These are phyloP conservation scores for Cercospora citrullina DNA, from an alignment of 2,329 filamentous ascomycete genomes.

Conservation along the genomic window DNA sequence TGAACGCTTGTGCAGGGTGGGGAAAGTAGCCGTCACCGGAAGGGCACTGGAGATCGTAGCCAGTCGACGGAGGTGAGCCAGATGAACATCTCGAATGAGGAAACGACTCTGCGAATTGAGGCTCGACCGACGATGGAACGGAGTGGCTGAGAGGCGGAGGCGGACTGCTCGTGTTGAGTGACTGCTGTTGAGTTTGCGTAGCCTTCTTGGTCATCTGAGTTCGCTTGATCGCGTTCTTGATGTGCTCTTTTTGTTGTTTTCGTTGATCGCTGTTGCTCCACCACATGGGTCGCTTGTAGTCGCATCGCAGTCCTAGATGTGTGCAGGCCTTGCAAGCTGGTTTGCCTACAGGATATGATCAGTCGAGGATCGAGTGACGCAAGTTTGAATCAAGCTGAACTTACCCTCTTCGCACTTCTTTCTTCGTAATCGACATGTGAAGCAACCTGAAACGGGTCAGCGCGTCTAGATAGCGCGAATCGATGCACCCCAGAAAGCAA, in stretches of 20 bases:
- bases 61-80: constrained; percentile 71
- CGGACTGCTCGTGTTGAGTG: constrained; percentile 61
- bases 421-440: constrained; percentile 65
- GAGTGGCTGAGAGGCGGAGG: constrained; percentile 75
- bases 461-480: constrained; percentile 23
- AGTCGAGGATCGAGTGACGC: not conserved
- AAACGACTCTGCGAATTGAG: constrained; percentile 68
- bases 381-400: not conserved
- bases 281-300: constrained; percentile 96
- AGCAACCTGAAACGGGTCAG: constrained; percentile 58
- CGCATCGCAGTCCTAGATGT: constrained; percentile 79
- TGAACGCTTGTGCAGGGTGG: constrained; percentile 46
- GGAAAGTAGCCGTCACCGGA: constrained; percentile 60
- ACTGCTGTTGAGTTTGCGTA: constrained; percentile 39
- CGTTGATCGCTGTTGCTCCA: constrained; percentile 92
- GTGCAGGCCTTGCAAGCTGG: constrained; percentile 64
- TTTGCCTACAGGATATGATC: constrained; percentile 40
- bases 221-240: constrained; percentile 96
- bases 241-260: constrained; percentile 83
- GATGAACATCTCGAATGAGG: constrained; percentile 73
- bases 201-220: constrained; percentile 92
- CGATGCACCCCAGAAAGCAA: constrained; percentile 44
- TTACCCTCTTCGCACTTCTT: constrained; percentile 68
- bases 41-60: constrained; percentile 66
- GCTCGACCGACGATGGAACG: constrained; percentile 66